Base-by-base conservation (phyloP, 345 rosid genomes). In the Luvunga scandens region DNA sequence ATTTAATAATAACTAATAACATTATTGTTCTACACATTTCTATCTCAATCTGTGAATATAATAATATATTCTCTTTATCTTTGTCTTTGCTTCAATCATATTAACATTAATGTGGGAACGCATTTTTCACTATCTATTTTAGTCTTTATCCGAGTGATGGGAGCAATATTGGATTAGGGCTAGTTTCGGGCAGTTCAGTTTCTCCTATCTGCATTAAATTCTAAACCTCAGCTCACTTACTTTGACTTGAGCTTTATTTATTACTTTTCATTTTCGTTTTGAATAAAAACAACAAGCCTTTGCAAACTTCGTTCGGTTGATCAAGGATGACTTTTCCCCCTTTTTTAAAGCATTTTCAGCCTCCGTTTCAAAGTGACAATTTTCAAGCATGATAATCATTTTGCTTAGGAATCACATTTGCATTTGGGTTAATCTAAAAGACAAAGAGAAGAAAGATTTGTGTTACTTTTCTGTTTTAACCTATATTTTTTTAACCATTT, bases 361-460 rank as follows among this genome's bases (percentile, higher is more conserved):
- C 66, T 79, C 57, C 50, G 18, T 27, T 62, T 31, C 69, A 65
- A 16, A 65, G 9, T 27, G 33, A 22, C 28, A 22, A 60, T 24
- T 36, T 69, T 76, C 33, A 31, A 71, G 71, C 56, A 6, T 31
- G 12, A 34, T 42, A 50, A 73, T 80, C 81, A 80, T 73, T 77
- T 83, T 76, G 82, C 78, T 66, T 82, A 19, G 33, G 28, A 71
- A 65, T 24, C 74, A 82, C 82, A 75, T 75, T 28, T 71, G 56
- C 22, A 42, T 65, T 64, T 42, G 19, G 16, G 48, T 18, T 8
- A 7, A 24, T 39, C 60, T 14, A 22, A 68, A 77, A 59, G 68
- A 56, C 66, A 13, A 13, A 10, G 16, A 45, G 50, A 4, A 45
- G 50, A 64, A 48, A 19, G 30, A 27, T 9, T 34, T 45, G 30